Percentiles rank a stretch among this genome's conserved stretches.
Evolutionary conservation across 129 eudicot genomes (phyloP).

Genomic region (Flaveria sonorensis): DNA sequence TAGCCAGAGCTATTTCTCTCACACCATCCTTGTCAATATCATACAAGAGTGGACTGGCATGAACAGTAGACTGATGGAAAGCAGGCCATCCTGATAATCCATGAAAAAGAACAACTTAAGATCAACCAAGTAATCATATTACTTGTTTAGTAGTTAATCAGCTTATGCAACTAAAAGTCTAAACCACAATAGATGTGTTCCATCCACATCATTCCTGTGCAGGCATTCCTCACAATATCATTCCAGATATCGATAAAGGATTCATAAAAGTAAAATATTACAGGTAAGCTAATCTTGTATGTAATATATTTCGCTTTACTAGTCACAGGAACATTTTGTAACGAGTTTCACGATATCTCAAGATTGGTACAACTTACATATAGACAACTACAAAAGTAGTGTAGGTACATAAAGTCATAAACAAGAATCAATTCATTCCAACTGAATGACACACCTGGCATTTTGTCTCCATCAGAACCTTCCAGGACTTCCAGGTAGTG

Average conservation of each 20-base stretch:
- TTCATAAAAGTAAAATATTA: constrained; percentile 5
- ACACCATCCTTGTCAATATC: constrained; percentile 99
- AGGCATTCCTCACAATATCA: not conserved
- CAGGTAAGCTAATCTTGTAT: not conserved
- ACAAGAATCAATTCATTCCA: constrained; percentile 12
- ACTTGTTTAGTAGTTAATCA: not conserved
- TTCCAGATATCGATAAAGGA: not conserved
- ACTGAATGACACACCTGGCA: constrained; percentile 70
- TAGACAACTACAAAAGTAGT: constrained; percentile 5
- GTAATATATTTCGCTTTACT: not conserved
- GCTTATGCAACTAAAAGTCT: not conserved
- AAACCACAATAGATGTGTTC: not conserved
- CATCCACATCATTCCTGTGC: not conserved
- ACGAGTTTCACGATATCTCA: not conserved
- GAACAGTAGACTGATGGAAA: constrained; percentile 96
- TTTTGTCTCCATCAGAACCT: constrained; percentile 98
- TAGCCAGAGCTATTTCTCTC: constrained; percentile 96
- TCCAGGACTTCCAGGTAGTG: constrained; percentile 96
- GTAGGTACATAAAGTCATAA: not conserved
- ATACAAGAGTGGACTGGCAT: constrained; percentile 93
- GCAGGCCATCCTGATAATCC: constrained; percentile 95
- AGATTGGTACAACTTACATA: constrained; percentile 1
- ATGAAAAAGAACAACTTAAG: constrained; percentile 12
- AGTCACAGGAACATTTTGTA: not conserved
- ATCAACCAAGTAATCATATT: constrained; percentile 14